Base-by-base conservation (phyloP, 441 rosid species). In the Capsella rubella region DNA sequence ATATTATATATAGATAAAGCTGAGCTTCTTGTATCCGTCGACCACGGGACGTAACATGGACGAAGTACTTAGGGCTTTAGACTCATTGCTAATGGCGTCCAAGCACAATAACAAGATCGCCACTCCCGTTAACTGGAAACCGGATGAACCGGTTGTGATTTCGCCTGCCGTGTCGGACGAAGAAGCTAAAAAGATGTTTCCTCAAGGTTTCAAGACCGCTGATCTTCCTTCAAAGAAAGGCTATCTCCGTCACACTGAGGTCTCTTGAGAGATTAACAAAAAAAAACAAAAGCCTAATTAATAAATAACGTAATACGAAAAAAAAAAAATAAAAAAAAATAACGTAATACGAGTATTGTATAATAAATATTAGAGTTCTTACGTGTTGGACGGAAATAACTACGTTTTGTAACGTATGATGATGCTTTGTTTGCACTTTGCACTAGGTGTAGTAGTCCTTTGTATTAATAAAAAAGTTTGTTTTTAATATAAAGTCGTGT, bases 41-140 rank as follows among this genome's bases (percentile, higher is more conserved):
- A 78, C 83, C 72, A 88, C 97, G 0, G 93, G 96, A 8, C 80
- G 94, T 76, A 95, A 88, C 88, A 85, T 92, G 84, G 97, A 89
- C 16, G 99, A 89, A 64, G 96, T 89, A 62, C 21, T 88, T 79
- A 87, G 99, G 72, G 97, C 80, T 39, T 27, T 90, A 67, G 97
- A 90, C 39, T 88, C 93, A 0, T 78, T 90, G 63, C 82, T 85
- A 81, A 79, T 65, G 71, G 87, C 84, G 8, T 10, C 80, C 0
- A 86, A 85, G 75, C 79, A 83, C 75, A 81, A 83, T 64, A 80
- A 84, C 83, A 89, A 82, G 81, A 76, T 94, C 1, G 89, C 96
- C 0, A 91, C 95, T 8, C 90, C 90, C 3, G 92, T 70, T 13
- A 75, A 91, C 89, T 91, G 99, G 97, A 91, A 87, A 59, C 87